phyloP scores from a whole-genome alignment of 306 rosid species.

The Glycyrrhiza uralensis region DNA sequence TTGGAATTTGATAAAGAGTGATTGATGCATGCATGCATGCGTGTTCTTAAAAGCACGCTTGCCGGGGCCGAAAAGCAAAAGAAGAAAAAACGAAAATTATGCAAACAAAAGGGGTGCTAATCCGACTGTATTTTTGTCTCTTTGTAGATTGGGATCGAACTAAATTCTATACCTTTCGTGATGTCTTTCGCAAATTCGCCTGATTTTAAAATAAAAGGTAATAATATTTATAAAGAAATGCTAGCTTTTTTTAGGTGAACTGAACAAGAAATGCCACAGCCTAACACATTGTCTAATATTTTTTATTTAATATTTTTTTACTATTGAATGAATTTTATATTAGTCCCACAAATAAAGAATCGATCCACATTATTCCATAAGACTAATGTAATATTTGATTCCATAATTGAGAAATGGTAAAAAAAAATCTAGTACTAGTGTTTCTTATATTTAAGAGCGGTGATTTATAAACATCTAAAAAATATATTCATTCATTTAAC shows the following conservation, averaged over 20 bases:
- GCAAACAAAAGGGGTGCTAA: background rate
- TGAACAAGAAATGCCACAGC: too few relatives aligned
- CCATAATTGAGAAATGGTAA: too few relatives aligned
- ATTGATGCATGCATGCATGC: constrained; percentile 17
- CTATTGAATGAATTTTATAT: background rate
- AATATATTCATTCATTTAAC: too few relatives aligned
- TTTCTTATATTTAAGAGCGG: too few relatives aligned
- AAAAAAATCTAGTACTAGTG: too few relatives aligned
- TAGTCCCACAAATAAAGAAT: background rate
- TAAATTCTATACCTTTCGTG: constrained; percentile 26
- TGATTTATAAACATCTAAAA: too few relatives aligned
- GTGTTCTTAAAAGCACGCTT: constrained; percentile 19
- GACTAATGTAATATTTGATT: background rate
- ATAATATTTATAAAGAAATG: background rate
- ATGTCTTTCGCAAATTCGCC: background rate
- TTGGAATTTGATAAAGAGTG: background rate
- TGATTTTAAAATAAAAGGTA: background rate
- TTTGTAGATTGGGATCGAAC: constrained; percentile 2
- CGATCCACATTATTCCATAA: background rate
- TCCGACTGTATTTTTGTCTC: constrained; percentile 13
- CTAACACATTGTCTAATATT: too few relatives aligned
- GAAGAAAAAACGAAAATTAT: background rate
- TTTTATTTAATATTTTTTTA: background rate
- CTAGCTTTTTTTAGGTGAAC: too few relatives aligned
- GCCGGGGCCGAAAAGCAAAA: constrained; percentile 30